phyloP scores from a whole-genome alignment of 495 filamentous ascomycete genomes.

The Pyronema omphalodes region DNA sequence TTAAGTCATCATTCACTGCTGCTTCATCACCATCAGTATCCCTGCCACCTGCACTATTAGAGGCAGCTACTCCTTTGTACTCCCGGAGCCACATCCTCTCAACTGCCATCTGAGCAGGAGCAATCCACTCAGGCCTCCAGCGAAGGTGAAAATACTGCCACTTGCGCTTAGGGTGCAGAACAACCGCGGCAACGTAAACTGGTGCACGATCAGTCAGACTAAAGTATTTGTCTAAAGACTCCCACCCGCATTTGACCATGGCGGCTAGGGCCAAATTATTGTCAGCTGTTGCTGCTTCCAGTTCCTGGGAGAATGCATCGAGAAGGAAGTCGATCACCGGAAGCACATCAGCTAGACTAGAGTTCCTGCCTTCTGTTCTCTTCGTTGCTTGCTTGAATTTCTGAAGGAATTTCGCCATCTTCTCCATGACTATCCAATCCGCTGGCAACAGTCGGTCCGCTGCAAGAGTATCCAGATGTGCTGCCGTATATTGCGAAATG shows the following conservation, averaged over 20 bases:
- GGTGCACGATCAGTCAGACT: background rate
- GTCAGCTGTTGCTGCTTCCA: background rate
- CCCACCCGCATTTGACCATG: background rate
- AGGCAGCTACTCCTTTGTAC: no score
- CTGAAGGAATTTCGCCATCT: constrained; percentile 3
- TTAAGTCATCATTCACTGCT: no score
- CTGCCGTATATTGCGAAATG: background rate
- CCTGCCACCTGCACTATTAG: no score
- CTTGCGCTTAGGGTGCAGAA: background rate
- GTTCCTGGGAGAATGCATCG: background rate
- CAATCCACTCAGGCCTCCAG: no score
- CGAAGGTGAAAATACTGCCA: no score
- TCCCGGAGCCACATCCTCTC: no score
- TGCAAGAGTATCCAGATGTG: background rate
- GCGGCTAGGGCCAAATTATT: no score
- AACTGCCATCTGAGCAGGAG: no score
- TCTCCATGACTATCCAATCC: constrained; percentile 6
- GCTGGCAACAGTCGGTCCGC: background rate
- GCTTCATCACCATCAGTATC: no score
- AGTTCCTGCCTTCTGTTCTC: background rate
- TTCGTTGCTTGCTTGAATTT: background rate
- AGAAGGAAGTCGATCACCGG: background rate
- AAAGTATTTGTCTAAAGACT: background rate
- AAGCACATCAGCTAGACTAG: background rate
- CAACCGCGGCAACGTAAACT: background rate